Evolutionary conservation across 805 yeast genomes (phyloP).

Genomic region (Ascoidea rubescens): DNA sequence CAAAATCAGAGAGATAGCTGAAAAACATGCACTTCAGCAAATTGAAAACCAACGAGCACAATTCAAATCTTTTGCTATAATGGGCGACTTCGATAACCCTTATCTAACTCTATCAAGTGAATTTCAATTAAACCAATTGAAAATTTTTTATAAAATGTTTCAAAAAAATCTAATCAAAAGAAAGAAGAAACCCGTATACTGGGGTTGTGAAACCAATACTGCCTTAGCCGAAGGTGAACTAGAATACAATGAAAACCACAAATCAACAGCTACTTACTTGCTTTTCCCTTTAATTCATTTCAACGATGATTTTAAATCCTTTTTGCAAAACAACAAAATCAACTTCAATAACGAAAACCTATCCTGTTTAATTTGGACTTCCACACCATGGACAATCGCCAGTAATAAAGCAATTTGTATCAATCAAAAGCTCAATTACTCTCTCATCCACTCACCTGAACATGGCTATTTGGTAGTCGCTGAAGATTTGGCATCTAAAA

Average conservation of each 20-base stretch:
- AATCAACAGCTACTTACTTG: constrained; percentile 53
- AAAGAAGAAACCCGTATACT: constrained; percentile 89
- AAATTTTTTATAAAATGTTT: constrained; percentile 52
- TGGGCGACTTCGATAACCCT: constrained; percentile 68
- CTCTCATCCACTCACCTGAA: constrained; percentile 23
- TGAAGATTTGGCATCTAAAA: constrained; percentile 25
- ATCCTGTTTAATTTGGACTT: constrained; percentile 73
- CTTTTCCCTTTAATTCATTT: constrained; percentile 39
- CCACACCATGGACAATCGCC: constrained; percentile 95
- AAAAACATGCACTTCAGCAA: constrained; percentile 54
- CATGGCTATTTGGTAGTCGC: constrained; percentile 46
- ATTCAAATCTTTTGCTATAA: constrained; percentile 59
- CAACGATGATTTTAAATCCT: constrained; percentile 13
- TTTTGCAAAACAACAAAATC: constrained; percentile 4
- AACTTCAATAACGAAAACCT: constrained; percentile 9
- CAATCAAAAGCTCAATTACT: constrained; percentile 44
- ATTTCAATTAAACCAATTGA: constrained; percentile 66
- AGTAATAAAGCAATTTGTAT: constrained; percentile 77
- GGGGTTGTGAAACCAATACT: constrained; percentile 91
- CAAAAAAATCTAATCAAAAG: constrained; percentile 58
- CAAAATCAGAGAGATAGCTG: constrained; percentile 56
- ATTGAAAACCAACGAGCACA: constrained; percentile 46
- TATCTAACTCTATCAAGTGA: constrained; percentile 60
- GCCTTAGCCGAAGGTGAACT: constrained; percentile 95
- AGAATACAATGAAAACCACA: constrained; percentile 66